phyloP scores from a whole-genome alignment of 2,329 filamentous ascomycete genomes.

The Sporothrix pallida region DNA sequence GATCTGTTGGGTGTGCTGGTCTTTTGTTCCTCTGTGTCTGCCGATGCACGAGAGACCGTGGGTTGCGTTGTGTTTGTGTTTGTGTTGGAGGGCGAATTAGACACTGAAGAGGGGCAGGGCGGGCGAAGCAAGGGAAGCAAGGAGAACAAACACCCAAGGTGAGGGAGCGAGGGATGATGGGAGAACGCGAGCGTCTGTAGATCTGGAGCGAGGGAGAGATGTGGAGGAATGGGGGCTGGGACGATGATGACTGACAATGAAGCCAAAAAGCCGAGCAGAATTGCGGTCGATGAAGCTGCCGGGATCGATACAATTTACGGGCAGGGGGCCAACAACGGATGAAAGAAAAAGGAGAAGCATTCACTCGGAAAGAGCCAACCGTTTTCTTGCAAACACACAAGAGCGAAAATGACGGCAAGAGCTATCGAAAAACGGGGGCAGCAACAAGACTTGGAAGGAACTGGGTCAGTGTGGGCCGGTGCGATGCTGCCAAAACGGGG shows the following conservation, averaged over 20 bases:
- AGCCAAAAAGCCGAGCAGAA: neutral
- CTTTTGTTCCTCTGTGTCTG: neutral
- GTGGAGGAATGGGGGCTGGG: slow-evolving; percentile 22
- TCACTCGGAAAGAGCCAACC: slow-evolving; percentile 1
- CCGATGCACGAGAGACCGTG: slow-evolving; percentile 5
- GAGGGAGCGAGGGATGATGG: slow-evolving; percentile 17
- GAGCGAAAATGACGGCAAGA: neutral
- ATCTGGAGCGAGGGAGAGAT: slow-evolving; percentile 22
- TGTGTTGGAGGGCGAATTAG: slow-evolving; percentile 1
- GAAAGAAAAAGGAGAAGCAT: neutral
- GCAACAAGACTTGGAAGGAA: slow-evolving; percentile 4
- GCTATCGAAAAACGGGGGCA: neutral
- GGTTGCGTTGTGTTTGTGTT: neutral
- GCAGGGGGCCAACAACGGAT: neutral
- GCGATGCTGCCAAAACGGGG: slow-evolving; percentile 20
- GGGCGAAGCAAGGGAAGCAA: slow-evolving; percentile 28
- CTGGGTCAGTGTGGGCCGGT: neutral
- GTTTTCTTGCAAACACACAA: neutral
- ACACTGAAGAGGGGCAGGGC: slow-evolving; percentile 22
- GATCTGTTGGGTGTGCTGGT: slow-evolving; percentile 7
- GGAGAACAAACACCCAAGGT: neutral
- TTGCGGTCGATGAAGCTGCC: slow-evolving; percentile 3
- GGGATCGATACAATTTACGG: slow-evolving; percentile 11
- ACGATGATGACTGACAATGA: neutral
- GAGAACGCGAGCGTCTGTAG: slow-evolving; percentile 20